Evolutionary conservation across 1,284 basidiomycete species (phyloP).

Genomic region (Papiliotrema laurentii): DNA sequence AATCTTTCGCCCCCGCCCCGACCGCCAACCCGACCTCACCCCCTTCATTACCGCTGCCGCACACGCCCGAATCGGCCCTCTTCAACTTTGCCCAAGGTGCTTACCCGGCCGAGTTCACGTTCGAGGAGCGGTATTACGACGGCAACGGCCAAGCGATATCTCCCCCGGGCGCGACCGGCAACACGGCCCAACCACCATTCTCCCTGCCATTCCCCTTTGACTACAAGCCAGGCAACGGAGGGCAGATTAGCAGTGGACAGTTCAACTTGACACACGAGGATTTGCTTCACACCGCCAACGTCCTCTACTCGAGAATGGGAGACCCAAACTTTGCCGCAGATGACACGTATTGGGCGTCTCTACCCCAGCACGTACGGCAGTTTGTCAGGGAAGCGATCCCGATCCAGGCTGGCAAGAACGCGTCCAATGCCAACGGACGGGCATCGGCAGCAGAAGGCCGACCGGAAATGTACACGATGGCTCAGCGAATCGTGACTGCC

Average conservation of each 20-base stretch:
- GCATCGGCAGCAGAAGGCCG: slow-evolving; percentile 34
- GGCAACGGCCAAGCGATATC: slow-evolving; percentile 14
- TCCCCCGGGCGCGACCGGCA: neutral
- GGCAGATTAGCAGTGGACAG: slow-evolving; percentile 18
- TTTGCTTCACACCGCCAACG: slow-evolving; percentile 47
- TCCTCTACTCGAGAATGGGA: slow-evolving; percentile 49
- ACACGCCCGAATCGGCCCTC: too few relatives aligned
- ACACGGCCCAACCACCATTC: slow-evolving; percentile 19
- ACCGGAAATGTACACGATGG: slow-evolving; percentile 60
- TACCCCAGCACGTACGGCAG: slow-evolving; percentile 55
- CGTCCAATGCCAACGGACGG: slow-evolving; percentile 17
- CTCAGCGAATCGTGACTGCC: slow-evolving; percentile 58
- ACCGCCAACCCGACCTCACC: neutral
- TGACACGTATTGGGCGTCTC: slow-evolving; percentile 58
- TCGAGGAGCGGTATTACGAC: slow-evolving; percentile 32
- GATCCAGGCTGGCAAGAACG: slow-evolving; percentile 44
- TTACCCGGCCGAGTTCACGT: slow-evolving; percentile 16
- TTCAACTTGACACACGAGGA: slow-evolving; percentile 48
- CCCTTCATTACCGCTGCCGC: too few relatives aligned
- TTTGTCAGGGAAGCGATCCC: slow-evolving; percentile 58
- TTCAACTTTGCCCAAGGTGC: neutral
- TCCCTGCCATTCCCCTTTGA: slow-evolving; percentile 28
- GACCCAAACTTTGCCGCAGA: slow-evolving; percentile 51
- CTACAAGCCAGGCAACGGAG: slow-evolving; percentile 16
- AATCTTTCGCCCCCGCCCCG: neutral